These are phyloP conservation scores for Hyaloscypha finlandica DNA, from an alignment of 495 filamentous ascomycete species.

Conservation along the genomic window DNA sequence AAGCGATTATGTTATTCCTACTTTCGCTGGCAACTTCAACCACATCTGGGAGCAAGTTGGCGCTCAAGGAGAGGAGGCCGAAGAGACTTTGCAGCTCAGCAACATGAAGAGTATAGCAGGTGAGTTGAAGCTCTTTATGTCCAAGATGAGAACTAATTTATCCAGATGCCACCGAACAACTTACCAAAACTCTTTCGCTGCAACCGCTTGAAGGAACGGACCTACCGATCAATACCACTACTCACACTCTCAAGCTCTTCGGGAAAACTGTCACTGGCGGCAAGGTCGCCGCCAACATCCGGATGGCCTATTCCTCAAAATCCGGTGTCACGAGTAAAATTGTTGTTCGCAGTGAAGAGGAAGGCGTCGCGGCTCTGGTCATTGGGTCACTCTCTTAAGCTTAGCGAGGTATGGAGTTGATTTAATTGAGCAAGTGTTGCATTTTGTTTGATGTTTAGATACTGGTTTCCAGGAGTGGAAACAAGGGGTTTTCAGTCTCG, in stretches of 20 bases:
- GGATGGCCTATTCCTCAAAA: slow-evolving; percentile 93
- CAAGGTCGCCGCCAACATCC: slow-evolving; percentile 79
- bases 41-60: slow-evolving; percentile 97
- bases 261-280: slow-evolving; percentile 94
- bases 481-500: not conserved
- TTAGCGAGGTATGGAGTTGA: slow-evolving; percentile 28
- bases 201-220: slow-evolving; percentile 95
- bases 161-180: slow-evolving; percentile 90
- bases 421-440: slow-evolving; percentile 16
- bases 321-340: slow-evolving; percentile 94
- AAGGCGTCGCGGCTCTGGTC: slow-evolving; percentile 81
- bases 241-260: slow-evolving; percentile 92
- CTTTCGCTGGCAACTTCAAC: slow-evolving; percentile 92
- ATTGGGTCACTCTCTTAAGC: slow-evolving; percentile 78
- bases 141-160: slow-evolving; percentile 18
- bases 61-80: slow-evolving; percentile 82
- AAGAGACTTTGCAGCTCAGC: slow-evolving; percentile 88
- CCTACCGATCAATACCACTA: slow-evolving; percentile 80
- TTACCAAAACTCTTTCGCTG: slow-evolving; percentile 81
- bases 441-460: slow-evolving; percentile 26
- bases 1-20: slow-evolving; percentile 90
- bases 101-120: slow-evolving; percentile 90
- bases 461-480: slow-evolving; percentile 14
- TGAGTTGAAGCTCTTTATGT: slow-evolving; percentile 47
- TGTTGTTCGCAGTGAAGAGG: slow-evolving; percentile 86